Evolutionary conservation across 176 grass and related monocot species (phyloP), one percentile per base, ranked within the genome.

Genomic region (Carex kokanica): DNA sequence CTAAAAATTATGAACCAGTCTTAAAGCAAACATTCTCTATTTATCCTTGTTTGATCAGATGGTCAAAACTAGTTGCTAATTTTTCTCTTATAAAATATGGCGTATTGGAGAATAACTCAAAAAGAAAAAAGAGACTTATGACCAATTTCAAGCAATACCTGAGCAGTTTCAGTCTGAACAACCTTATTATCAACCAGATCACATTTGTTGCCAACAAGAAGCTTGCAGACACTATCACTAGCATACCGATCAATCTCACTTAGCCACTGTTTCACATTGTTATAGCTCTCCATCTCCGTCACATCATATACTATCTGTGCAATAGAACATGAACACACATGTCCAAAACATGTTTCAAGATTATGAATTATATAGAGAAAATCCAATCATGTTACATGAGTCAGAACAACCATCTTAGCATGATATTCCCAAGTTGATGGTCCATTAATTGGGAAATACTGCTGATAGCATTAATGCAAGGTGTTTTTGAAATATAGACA

Each of bases 171-270:
- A 79, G 87, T 91, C 65, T 89, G 86, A 38, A 98, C 92, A 83
- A 94, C 92, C 86, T 94, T 93, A 82, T 83, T 94, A 5, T 98
- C 89, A 64, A 89, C 89, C 81, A 98, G 86, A 87, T 98, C 95
- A 69, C 90, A 93, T 78, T 98, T 94, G 79, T 98, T 98, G 68
- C 95, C 92, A 74, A 98, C 92, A 55, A 98, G 92, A 74, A 98
- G 92, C 88, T 98, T 98, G 92, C 95, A 94, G 13, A 98, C 92
- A 80, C 43, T 91, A 70, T 98, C 95, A 88, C 89, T 94, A 40
- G 95, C 95, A 90, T 94, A 98, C 86, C 95, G 90, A 86, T 98
- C 95, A 86, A 98, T 93, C 85, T 98, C 95, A 88, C 74, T 98
- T 74, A 98, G 58, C 92, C 90, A 98, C 47, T 94, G 87, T 85